Percentiles rank a stretch among this genome's conserved stretches.
These are phyloP conservation scores for Plantago coronopus DNA, from an alignment of 305 asterid species.

Conservation along the genomic window DNA sequence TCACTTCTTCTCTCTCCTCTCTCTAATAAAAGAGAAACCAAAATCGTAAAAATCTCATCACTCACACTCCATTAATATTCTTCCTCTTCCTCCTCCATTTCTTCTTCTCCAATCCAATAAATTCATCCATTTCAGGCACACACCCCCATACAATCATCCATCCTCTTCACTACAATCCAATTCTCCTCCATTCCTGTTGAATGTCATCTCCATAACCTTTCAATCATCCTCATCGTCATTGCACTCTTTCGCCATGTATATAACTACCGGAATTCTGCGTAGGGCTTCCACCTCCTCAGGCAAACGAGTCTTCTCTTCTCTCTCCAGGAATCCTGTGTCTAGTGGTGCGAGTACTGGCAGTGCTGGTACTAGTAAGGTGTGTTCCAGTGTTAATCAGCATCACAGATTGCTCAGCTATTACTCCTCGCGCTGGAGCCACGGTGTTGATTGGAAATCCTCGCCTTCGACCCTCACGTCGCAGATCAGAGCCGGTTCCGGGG, in stretches of 20 bases:
- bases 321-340: slow-evolving; percentile 28
- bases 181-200: slow-evolving; percentile 19
- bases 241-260: slow-evolving; percentile 35
- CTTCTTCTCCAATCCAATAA: neutral
- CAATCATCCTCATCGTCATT: neutral
- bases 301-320: slow-evolving; percentile 34
- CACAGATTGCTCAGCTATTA: slow-evolving; percentile 43
- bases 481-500: slow-evolving; percentile 60
- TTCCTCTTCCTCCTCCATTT: neutral
- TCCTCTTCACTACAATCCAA: slow-evolving; percentile 8
- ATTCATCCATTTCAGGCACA: slow-evolving; percentile 26
- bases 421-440: slow-evolving; percentile 87
- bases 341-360: neutral
- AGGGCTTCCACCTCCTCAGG: slow-evolving; percentile 38
- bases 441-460: slow-evolving; percentile 68
- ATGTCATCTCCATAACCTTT: slow-evolving; percentile 29
- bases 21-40: too few species aligned
- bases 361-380: slow-evolving; percentile 2
- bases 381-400: slow-evolving; percentile 27
- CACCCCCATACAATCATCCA: slow-evolving; percentile 20
- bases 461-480: slow-evolving; percentile 59
- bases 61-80: neutral
- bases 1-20: neutral
- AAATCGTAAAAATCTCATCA: neutral
- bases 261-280: slow-evolving; percentile 44